Conservation (phyloP, 805 yeast genomes). For the Metschnikowia borealis region DNA sequence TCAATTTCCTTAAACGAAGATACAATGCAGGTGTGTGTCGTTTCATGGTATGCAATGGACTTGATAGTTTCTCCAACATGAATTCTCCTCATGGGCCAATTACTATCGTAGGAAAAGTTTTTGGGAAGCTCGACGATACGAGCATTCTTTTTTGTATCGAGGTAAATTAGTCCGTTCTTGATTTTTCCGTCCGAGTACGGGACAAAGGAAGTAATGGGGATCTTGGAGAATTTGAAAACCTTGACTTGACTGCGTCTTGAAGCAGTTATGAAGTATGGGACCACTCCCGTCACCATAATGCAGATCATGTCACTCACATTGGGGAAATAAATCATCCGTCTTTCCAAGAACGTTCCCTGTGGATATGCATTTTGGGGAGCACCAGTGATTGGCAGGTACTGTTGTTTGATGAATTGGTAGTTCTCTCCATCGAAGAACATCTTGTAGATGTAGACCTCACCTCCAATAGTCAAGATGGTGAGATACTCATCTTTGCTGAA, state of each 20-base stretch:
- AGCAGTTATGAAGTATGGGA: conserved; percentile 66
- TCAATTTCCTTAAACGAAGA: conserved; percentile 58
- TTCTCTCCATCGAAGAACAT: conserved; percentile 46
- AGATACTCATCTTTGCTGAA: conserved; percentile 55
- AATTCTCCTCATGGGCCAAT: conserved; percentile 54
- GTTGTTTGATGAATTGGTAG: conserved; percentile 40
- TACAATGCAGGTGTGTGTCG: conserved; percentile 56
- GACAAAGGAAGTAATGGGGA: conserved; percentile 65
- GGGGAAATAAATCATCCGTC: conserved; percentile 58
- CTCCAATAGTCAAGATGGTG: conserved; percentile 73
- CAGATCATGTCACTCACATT: conserved; percentile 55
- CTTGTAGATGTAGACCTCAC: conserved; percentile 69
- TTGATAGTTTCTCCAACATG: conserved; percentile 59
- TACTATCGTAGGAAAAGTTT: conserved; percentile 53
- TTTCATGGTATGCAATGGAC: conserved; percentile 65
- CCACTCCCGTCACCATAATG: conserved; percentile 69
- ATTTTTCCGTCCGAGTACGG: conserved; percentile 41
- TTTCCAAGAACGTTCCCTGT: conserved; percentile 63
- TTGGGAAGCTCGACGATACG: conserved; percentile 51
- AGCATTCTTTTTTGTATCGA: conserved; percentile 67
- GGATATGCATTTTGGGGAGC: conserved; percentile 78
- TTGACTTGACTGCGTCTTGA: conserved; percentile 60
- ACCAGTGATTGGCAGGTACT: conserved; percentile 55
- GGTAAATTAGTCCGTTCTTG: conserved; percentile 58
- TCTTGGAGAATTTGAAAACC: conserved; percentile 60